Evolutionary conservation across 163 green algal genomes (phyloP).

Genomic region (Botryococcus braunii): DNA sequence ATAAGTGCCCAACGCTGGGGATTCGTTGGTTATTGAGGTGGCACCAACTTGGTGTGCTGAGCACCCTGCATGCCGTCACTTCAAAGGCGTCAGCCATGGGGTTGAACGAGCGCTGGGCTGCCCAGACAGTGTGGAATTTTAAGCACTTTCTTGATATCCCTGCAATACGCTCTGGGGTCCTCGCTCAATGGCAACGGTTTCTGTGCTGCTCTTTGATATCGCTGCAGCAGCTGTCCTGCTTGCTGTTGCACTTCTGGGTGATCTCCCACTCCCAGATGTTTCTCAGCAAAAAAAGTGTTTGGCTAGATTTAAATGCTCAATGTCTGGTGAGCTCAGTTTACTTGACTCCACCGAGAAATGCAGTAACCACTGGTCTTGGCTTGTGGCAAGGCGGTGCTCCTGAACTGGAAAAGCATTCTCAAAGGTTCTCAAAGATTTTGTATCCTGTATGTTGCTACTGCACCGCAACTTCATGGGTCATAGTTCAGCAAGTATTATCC

Average conservation of each 20-base stretch:
- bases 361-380: no score
- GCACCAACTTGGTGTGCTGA: background rate
- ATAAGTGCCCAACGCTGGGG: no score
- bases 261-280: background rate
- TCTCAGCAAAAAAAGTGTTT: background rate
- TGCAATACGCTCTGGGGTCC: conserved; percentile 12
- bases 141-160: background rate
- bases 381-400: no score
- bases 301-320: background rate
- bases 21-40: background rate
- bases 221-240: conserved; percentile 27
- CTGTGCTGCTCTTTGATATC: conserved; percentile 21
- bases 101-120: background rate
- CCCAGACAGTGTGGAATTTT: background rate
- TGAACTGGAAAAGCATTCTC: no score
- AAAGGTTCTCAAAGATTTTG: no score
- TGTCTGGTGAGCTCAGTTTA: background rate
- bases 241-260: conserved; percentile 17
- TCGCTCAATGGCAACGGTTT: conserved; percentile 20
- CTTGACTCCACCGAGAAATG: no score
- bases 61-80: background rate
- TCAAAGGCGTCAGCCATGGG: background rate
- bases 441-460: no score
- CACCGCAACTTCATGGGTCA: no score
- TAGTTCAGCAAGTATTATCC: no score